Conservation (phyloP, 2,329 filamentous ascomycete species). For the Clonostachys rosea region DNA sequence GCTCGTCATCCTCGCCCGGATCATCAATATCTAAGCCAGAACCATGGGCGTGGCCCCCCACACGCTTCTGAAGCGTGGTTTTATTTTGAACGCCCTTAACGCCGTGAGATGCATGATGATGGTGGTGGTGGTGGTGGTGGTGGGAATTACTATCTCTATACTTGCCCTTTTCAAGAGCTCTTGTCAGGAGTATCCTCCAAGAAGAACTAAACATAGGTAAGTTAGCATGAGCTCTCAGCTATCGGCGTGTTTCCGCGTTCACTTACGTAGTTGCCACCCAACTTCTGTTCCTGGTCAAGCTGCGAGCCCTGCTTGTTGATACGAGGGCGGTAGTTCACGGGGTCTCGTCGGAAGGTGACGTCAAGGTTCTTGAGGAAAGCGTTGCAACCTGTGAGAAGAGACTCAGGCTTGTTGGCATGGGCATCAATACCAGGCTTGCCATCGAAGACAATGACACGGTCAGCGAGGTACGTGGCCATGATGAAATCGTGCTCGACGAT, state of each 20-base stretch:
- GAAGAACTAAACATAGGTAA: constrained; percentile 68
- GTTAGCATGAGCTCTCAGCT: constrained; percentile 8
- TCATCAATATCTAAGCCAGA: constrained; percentile 37
- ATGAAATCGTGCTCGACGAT: constrained; percentile 99
- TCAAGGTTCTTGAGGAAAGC: constrained; percentile 93
- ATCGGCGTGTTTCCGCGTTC: not conserved
- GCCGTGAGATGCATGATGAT: constrained; percentile 19
- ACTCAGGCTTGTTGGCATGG: constrained; percentile 86
- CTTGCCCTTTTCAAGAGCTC: constrained; percentile 54
- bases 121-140: constrained; percentile 13
- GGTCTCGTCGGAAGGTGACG: constrained; percentile 97
- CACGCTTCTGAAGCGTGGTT: constrained; percentile 17
- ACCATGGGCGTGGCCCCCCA: constrained; percentile 19
- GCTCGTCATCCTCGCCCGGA: constrained; percentile 60
- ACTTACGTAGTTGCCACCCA: constrained; percentile 84
- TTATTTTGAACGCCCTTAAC: constrained; percentile 42
- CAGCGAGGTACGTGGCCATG: constrained; percentile 75
- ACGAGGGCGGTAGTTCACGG: constrained; percentile 90
- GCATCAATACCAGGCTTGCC: constrained; percentile 85
- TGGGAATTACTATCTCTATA: constrained; percentile 6
- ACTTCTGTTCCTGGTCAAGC: constrained; percentile 96
- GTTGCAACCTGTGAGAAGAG: constrained; percentile 93
- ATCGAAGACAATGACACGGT: constrained; percentile 98
- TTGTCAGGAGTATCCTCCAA: constrained; percentile 67
- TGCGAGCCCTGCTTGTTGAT: constrained; percentile 98